A percentile compares a stretch with the other conserved stretches of the same genome.
These are phyloP conservation scores for Phytophthora niederhauseri DNA, from an alignment of 352 stramenopile species.

Conservation along the genomic window DNA sequence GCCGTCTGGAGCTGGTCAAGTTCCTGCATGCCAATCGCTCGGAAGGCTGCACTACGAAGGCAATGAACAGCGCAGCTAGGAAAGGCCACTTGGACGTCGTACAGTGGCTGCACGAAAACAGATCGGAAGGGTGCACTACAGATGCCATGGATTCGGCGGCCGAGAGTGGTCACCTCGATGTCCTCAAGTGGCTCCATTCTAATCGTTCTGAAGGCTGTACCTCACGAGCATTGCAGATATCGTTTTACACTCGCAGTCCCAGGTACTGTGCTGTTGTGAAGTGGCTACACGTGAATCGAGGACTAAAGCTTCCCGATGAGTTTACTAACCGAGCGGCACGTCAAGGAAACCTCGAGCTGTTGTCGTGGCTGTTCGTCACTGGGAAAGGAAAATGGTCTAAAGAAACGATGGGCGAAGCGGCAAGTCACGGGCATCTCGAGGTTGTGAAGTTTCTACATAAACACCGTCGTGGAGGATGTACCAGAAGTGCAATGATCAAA, in stretches of 20 bases:
- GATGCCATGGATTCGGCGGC: constrained; percentile 2
- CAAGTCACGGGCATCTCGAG: constrained; percentile 17
- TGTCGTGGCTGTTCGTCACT: constrained; percentile 25
- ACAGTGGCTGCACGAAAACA: constrained; percentile 18
- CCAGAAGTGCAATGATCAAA: constrained; percentile 9
- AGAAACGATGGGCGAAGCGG: constrained; percentile 17
- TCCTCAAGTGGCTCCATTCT: constrained; percentile 12
- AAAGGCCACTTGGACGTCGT: constrained; percentile 16
- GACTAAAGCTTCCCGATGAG: neutral
- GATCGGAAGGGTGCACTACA: constrained; percentile 3
- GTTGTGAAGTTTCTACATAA: constrained; percentile 24
- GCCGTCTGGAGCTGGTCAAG: constrained; percentile 15
- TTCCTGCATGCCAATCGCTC: constrained; percentile 14
- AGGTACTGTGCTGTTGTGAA: neutral
- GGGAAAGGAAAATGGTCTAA: constrained; percentile 15
- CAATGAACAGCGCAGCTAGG: constrained; percentile 7
- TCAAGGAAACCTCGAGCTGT: constrained; percentile 9
- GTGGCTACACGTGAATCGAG: constrained; percentile 18
- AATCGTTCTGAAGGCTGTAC: constrained; percentile 14
- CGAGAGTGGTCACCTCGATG: neutral
- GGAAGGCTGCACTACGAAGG: constrained; percentile 3
- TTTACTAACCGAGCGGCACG: neutral
- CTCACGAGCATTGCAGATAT: neutral
- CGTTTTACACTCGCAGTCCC: constrained; percentile 6
- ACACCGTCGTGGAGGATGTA: constrained; percentile 12